Percentiles rank a stretch among this genome's conserved stretches.
phyloP scores from a whole-genome alignment of 805 yeast species.

The Teunomyces lycoperdinae region DNA sequence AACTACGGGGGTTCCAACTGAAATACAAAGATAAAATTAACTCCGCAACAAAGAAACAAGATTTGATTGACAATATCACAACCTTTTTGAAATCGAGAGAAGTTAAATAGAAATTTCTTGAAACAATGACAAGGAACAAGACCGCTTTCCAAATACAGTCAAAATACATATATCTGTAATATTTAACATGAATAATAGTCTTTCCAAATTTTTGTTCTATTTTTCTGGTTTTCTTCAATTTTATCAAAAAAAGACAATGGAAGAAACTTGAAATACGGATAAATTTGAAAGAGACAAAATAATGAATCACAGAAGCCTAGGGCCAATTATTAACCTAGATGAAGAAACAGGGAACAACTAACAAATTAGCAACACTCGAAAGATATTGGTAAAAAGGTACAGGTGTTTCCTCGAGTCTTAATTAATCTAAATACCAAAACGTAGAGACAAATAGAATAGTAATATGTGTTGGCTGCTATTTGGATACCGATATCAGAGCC shows the following conservation, averaged over 20 bases:
- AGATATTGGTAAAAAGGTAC: too few relatives aligned
- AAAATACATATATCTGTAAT: too few relatives aligned
- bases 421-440: too few relatives aligned
- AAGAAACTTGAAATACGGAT: too few relatives aligned
- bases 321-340: too few relatives aligned
- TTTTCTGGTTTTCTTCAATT: background rate
- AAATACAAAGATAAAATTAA: constrained; percentile 33
- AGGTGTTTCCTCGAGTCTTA: too few relatives aligned
- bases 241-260: background rate
- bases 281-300: too few relatives aligned
- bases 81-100: constrained; percentile 20
- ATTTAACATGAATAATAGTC: too few relatives aligned
- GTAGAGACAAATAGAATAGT: background rate
- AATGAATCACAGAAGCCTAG: too few relatives aligned
- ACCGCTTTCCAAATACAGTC: background rate
- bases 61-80: constrained; percentile 40
- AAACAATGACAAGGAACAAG: background rate
- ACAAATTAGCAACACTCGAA: too few relatives aligned
- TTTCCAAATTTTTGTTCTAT: background rate
- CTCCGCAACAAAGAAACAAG: constrained; percentile 40
- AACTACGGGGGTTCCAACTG: constrained; percentile 38
- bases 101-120: background rate
- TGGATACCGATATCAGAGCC: background rate
- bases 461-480: background rate
- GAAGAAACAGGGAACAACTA: too few relatives aligned